Percentiles rank a stretch among this genome's conserved stretches.
Conservation (phyloP, 345 rosid genomes). For the Syzygium aromaticum region DNA sequence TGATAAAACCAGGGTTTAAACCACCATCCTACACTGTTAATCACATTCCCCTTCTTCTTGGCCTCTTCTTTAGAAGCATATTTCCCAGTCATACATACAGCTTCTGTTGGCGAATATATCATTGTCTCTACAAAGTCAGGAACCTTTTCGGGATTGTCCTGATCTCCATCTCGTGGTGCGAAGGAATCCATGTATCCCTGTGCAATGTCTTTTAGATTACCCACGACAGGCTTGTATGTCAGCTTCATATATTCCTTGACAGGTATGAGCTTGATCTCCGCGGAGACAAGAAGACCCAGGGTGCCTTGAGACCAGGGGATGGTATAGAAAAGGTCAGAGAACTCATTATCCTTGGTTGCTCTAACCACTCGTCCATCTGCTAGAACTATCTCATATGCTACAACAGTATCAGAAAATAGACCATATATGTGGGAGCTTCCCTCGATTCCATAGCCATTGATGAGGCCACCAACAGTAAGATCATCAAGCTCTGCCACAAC, state of each 20-base stretch:
- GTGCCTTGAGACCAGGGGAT: conserved; percentile 99
- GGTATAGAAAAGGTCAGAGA: conserved; percentile 81
- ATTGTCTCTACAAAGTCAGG: conserved; percentile 96
- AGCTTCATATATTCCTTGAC: conserved; percentile 90
- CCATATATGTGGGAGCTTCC: conserved; percentile 98
- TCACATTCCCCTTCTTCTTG: conserved; percentile 77
- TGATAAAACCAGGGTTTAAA: conserved; percentile 99
- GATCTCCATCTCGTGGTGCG: conserved; percentile 85
- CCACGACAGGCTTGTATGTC: conserved; percentile 78
- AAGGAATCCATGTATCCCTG: conserved; percentile 91
- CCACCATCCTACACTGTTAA: conserved; percentile 97
- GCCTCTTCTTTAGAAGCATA: conserved; percentile 95
- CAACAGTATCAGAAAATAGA: conserved; percentile 93
- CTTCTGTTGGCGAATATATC: conserved; percentile 64
- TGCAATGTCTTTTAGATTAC: conserved; percentile 58
- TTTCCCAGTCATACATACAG: conserved; percentile 88
- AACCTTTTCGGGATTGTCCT: conserved; percentile 59
- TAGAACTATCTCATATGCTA: conserved; percentile 87
- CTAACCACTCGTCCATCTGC: conserved; percentile 85
- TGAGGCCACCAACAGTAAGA: conserved; percentile 98
- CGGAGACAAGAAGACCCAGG: conserved; percentile 89
- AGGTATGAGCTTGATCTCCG: conserved; percentile 84
- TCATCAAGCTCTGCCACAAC: conserved; percentile 99
- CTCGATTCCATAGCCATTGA: conserved; percentile 97
- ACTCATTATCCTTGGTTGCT: conserved; percentile 91